A percentile compares a stretch with the other conserved stretches of the same genome.
Evolutionary conservation across 768 basidiomycete genomes (phyloP).

Genomic region (Candolleomyces aberdarensis): DNA sequence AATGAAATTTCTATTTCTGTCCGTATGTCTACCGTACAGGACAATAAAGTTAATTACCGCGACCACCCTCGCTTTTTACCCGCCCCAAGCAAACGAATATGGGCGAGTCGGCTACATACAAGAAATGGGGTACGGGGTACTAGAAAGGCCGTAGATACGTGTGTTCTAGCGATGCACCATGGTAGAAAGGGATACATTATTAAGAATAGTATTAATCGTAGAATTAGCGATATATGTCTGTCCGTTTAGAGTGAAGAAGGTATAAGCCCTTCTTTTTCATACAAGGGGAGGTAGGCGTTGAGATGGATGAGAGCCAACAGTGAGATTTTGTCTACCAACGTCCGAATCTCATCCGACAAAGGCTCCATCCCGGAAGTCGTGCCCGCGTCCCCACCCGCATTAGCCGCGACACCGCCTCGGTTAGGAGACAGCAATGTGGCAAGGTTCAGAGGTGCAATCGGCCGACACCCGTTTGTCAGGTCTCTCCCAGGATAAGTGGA

Average conservation of each 20-base stretch:
- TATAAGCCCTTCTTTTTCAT: slow-evolving; percentile 63
- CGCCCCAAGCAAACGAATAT: too few relatives aligned
- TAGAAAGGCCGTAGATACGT: too few relatives aligned
- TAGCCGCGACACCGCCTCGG: background rate
- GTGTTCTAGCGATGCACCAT: too few relatives aligned
- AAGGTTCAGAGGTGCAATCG: slow-evolving; percentile 6
- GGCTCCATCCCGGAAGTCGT: slow-evolving; percentile 66
- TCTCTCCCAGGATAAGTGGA: slow-evolving; percentile 46
- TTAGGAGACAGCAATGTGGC: background rate
- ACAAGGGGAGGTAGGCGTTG: slow-evolving; percentile 72
- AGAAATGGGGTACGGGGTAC: too few relatives aligned
- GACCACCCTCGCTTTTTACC: too few relatives aligned
- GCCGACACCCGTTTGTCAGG: slow-evolving; percentile 12
- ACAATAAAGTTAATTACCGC: background rate
- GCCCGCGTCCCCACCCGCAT: slow-evolving; percentile 6
- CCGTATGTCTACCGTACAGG: background rate
- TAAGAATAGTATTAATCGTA: background rate
- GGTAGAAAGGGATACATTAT: too few relatives aligned
- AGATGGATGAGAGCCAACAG: slow-evolving; percentile 74
- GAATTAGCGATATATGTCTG: background rate
- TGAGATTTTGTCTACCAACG: slow-evolving; percentile 67
- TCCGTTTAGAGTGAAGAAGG: background rate
- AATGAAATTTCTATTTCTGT: background rate
- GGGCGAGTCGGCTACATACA: too few relatives aligned
- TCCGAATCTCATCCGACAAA: slow-evolving; percentile 63